Conservation (phyloP, 2,329 filamentous ascomycete genomes). For the Aschersonia sp. region DNA sequence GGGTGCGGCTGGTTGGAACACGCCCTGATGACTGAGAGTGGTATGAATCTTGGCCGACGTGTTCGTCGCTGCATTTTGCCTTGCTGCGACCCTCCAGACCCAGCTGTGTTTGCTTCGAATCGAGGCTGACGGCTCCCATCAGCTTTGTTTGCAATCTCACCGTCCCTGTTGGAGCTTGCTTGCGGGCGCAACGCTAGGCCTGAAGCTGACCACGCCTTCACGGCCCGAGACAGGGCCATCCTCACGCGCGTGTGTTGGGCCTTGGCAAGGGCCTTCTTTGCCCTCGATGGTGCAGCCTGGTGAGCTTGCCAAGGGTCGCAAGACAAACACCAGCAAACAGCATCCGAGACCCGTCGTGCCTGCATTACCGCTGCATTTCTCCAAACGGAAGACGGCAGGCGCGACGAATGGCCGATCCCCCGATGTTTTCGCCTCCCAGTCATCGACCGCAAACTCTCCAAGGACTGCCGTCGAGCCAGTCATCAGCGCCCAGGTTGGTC, state of each 20-base stretch:
- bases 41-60: neutral
- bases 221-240: neutral
- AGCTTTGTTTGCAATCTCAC: too few relatives aligned
- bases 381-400: slow-evolving; percentile 22
- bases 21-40: neutral
- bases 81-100: neutral
- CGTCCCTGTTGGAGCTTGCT: too few relatives aligned
- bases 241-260: neutral
- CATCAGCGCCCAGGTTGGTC: too few relatives aligned
- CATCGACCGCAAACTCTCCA: neutral
- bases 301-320: slow-evolving; percentile 17
- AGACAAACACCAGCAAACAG: slow-evolving; percentile 14
- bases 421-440: slow-evolving; percentile 3
- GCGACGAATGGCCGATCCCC: slow-evolving; percentile 10
- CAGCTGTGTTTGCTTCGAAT: neutral
- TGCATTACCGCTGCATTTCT: slow-evolving; percentile 22
- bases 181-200: neutral
- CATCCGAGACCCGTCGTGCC: slow-evolving; percentile 20
- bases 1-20: neutral
- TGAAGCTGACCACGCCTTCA: neutral
- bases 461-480: too few relatives aligned
- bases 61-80: neutral
- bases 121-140: too few relatives aligned
- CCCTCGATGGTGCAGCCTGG: slow-evolving; percentile 18
- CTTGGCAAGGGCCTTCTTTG: neutral